Evolutionary conservation across 352 stramenopile genomes (phyloP).

Genomic region (Globisporangium cylindrosporum): DNA sequence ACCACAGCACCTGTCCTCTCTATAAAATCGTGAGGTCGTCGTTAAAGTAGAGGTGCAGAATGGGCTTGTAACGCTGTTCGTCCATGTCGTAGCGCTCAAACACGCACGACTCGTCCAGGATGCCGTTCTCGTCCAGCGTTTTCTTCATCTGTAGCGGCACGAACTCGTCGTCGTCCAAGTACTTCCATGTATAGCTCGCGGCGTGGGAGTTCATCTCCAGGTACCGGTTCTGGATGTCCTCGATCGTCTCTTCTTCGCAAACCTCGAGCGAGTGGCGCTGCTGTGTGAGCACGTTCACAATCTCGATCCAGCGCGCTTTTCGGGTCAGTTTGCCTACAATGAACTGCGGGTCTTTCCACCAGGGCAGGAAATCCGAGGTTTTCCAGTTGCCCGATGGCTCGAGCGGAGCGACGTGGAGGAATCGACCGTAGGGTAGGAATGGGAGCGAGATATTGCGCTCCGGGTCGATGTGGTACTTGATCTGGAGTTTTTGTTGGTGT

Average conservation of each 20-base stretch:
- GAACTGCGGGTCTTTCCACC: conserved; percentile 83
- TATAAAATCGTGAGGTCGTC: conserved; percentile 88
- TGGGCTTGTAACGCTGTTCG: conserved; percentile 85
- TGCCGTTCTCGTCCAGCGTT: conserved; percentile 87
- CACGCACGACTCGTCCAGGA: conserved; percentile 73
- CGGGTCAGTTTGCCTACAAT: conserved; percentile 72
- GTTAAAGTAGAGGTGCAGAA: conserved; percentile 92
- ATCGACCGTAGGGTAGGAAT: conserved; percentile 82
- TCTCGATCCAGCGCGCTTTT: conserved; percentile 69
- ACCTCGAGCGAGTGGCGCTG: conserved; percentile 81
- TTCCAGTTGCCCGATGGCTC: conserved; percentile 76
- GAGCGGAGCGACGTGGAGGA: conserved; percentile 83
- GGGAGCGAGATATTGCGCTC: conserved; percentile 71
- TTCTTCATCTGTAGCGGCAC: conserved; percentile 84
- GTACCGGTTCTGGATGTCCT: conserved; percentile 88
- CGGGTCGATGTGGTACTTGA: conserved; percentile 79
- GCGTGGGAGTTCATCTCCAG: conserved; percentile 86
- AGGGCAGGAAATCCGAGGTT: conserved; percentile 74
- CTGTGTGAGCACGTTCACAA: conserved; percentile 91
- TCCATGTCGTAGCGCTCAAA: conserved; percentile 88
- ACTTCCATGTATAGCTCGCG: conserved; percentile 92
- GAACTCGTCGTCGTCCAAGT: conserved; percentile 83
- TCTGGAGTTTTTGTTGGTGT: conserved; percentile 21
- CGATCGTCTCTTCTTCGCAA: conserved; percentile 85
- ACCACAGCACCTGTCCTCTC: not conserved